A percentile compares a stretch with the other conserved stretches of the same genome.
Conservation (phyloP, 306 rosid species). For the Trichosanthes truncata region DNA sequence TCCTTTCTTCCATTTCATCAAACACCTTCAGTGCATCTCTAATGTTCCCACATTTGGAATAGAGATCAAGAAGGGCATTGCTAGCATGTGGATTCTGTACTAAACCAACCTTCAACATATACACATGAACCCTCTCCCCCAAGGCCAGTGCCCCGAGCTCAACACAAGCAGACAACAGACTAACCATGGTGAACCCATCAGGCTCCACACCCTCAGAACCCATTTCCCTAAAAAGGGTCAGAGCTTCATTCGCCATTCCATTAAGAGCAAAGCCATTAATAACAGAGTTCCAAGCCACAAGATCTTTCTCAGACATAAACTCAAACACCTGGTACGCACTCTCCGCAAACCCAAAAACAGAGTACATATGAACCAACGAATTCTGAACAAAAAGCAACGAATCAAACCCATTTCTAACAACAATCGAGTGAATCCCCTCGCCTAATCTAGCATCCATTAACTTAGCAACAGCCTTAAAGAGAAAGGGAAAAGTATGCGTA, state of each 20-base stretch:
- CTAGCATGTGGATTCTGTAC: conserved; percentile 14
- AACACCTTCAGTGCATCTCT: conserved; percentile 25
- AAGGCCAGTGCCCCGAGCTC: conserved; percentile 40
- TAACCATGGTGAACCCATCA: conserved; percentile 43
- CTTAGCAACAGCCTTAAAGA: conserved; percentile 31
- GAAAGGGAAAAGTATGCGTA: conserved; percentile 32
- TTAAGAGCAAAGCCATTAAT: conserved; percentile 33
- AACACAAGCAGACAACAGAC: conserved; percentile 31
- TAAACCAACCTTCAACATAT: conserved; percentile 28
- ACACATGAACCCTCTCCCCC: conserved; percentile 30
- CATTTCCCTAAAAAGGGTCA: conserved; percentile 27
- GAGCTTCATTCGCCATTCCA: conserved; percentile 35
- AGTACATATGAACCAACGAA: conserved; percentile 28
- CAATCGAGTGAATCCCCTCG: conserved; percentile 24
- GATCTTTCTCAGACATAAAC: conserved; percentile 28
- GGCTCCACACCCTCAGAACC: conserved; percentile 20
- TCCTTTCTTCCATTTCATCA: conserved; percentile 20
- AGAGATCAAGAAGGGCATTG: conserved; percentile 30
- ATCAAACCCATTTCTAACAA: conserved; percentile 30
- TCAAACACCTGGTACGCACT: conserved; percentile 29
- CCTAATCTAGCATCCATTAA: conserved; percentile 18
- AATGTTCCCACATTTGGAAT: conserved; percentile 33
- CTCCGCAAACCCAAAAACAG: conserved; percentile 20
- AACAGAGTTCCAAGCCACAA: conserved; percentile 42
- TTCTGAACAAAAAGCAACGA: conserved; percentile 30